These are phyloP conservation scores for Yamadazyma mexicana DNA, from an alignment of 1,139 yeast species.

Conservation along the genomic window DNA sequence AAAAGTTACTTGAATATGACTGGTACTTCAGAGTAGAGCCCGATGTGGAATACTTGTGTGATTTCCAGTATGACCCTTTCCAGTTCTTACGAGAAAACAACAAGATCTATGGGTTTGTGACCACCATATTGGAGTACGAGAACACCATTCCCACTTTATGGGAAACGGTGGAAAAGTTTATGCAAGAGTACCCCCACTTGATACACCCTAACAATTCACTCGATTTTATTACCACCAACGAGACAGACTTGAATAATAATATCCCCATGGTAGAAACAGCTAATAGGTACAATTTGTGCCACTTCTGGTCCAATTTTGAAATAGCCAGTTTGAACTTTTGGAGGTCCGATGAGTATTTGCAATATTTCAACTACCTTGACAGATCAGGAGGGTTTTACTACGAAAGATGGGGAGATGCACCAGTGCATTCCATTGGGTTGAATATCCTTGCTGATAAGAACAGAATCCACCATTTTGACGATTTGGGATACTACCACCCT, in stretches of 20 bases:
- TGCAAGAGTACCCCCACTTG: constrained; percentile 57
- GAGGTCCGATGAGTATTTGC: constrained; percentile 66
- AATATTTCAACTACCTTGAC: constrained; percentile 72
- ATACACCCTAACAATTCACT: constrained; percentile 69
- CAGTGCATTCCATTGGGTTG: constrained; percentile 84
- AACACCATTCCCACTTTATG: constrained; percentile 70
- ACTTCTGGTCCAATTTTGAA: constrained; percentile 95
- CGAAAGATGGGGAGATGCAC: constrained; percentile 98
- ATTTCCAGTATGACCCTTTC: constrained; percentile 50
- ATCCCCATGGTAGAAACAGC: constrained; percentile 24
- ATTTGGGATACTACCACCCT: constrained; percentile 80
- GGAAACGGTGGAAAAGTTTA: constrained; percentile 69
- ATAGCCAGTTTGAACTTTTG: constrained; percentile 80
- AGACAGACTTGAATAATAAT: constrained; percentile 32
- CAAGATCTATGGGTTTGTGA: constrained; percentile 44
- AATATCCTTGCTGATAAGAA: constrained; percentile 63
- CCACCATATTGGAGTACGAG: constrained; percentile 46
- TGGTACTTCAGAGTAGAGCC: constrained; percentile 52
- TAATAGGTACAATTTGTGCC: constrained; percentile 81
- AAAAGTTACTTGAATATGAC: constrained; percentile 37
- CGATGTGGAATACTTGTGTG: constrained; percentile 48
- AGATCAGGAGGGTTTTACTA: constrained; percentile 81
- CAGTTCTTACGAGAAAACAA: constrained; percentile 32
- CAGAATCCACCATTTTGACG: constrained; percentile 85
- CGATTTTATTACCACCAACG: constrained; percentile 67